phyloP scores from a whole-genome alignment of 306 rosid species.

The Casuarina glauca region DNA sequence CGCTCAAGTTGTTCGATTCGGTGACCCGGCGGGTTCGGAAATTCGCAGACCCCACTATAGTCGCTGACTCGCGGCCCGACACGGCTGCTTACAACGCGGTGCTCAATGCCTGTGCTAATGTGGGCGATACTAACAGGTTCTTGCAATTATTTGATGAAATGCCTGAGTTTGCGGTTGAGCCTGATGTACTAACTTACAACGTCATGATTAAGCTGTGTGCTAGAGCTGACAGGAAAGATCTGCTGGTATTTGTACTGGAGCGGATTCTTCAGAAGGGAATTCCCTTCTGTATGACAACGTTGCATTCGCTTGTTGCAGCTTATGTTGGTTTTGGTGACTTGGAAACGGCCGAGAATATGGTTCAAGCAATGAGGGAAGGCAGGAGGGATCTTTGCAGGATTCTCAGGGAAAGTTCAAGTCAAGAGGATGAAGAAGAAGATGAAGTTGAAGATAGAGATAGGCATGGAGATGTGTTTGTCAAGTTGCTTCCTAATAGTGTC shows the following conservation, averaged over 20 bases:
- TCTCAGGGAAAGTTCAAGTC: conserved; percentile 38
- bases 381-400: conserved; percentile 72
- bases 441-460: conserved; percentile 21
- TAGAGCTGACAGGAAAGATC: conserved; percentile 58
- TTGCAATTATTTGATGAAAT: conserved; percentile 88
- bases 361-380: conserved; percentile 90
- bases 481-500: conserved; percentile 73
- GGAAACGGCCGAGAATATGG: conserved; percentile 71
- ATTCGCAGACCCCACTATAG: conserved; percentile 42
- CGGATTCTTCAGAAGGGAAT: conserved; percentile 63
- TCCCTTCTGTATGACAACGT: conserved; percentile 63
- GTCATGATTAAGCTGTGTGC: conserved; percentile 78
- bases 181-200: conserved; percentile 79
- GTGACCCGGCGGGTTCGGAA: conserved; percentile 60
- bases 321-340: conserved; percentile 81
- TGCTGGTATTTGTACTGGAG: conserved; percentile 76
- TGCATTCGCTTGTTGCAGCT: conserved; percentile 77
- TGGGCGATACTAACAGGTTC: conserved; percentile 63
- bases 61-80: conserved; percentile 71
- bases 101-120: conserved; percentile 83
- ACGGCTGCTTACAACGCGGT: conserved; percentile 82
- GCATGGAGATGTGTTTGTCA: conserved; percentile 39
- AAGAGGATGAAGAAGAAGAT: conserved; percentile 26
- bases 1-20: conserved; percentile 52
- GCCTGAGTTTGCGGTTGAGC: conserved; percentile 51